phyloP scores from a whole-genome alignment of 2,329 filamentous ascomycete genomes.

The Immersiporthe knoxdaviesiana region DNA sequence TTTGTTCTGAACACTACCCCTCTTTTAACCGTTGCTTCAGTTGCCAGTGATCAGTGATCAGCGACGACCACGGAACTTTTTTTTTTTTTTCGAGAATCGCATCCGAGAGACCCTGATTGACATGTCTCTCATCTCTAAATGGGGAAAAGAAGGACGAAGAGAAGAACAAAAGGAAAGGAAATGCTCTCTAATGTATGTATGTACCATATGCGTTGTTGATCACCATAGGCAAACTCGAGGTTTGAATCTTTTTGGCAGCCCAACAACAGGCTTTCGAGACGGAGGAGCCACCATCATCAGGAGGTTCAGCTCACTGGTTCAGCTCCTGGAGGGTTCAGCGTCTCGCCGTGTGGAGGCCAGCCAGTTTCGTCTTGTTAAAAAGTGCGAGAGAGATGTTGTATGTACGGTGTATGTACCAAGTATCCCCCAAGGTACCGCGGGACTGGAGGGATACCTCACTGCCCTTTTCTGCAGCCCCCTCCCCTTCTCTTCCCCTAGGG shows the following conservation, averaged over 20 bases:
- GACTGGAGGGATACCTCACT: conserved; percentile 1
- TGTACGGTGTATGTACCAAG: too few species aligned
- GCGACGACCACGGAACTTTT: not conserved
- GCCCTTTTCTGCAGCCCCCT: not conserved
- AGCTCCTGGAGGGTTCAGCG: not conserved
- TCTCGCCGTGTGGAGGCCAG: not conserved
- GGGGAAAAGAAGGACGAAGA: not conserved
- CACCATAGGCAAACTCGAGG: not conserved
- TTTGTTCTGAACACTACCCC: not conserved
- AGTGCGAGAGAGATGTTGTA: not conserved
- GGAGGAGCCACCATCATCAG: not conserved
- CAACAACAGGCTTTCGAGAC: not conserved
- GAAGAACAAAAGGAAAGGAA: not conserved
- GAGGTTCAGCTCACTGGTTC: conserved; percentile 5
- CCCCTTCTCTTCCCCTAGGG: not conserved
- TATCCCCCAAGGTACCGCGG: not conserved
- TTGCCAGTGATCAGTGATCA: not conserved
- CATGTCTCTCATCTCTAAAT: not conserved
- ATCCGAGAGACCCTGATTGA: not conserved
- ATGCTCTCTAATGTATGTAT: not conserved
- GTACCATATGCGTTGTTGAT: not conserved
- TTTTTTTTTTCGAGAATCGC: not conserved
- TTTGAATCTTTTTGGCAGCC: not conserved
- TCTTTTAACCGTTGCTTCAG: conserved; percentile 13
- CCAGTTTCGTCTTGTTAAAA: not conserved